These are phyloP conservation scores for Botrytis fabae DNA, from an alignment of 2,329 filamentous ascomycete genomes.

Conservation along the genomic window DNA sequence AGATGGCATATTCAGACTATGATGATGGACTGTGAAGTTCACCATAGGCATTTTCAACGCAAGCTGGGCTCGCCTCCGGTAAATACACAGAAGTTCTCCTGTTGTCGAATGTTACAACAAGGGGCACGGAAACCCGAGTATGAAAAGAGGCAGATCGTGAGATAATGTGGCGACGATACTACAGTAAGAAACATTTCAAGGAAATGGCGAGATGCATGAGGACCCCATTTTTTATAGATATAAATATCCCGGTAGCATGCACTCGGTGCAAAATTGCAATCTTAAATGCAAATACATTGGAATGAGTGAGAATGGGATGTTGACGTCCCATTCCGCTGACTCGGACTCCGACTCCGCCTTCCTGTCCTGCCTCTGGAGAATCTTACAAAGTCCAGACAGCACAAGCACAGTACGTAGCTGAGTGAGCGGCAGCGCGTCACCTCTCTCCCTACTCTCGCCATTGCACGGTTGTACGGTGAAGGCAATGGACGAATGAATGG, in stretches of 20 bases:
- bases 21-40: background rate
- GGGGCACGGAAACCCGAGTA: slow-evolving; percentile 7
- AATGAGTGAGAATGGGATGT: background rate
- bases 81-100: background rate
- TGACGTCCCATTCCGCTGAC: background rate
- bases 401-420: background rate
- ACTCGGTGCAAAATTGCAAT: background rate
- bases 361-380: background rate
- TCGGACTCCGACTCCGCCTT: background rate
- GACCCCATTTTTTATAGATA: background rate
- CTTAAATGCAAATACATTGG: background rate
- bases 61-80: background rate
- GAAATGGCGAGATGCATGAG: background rate
- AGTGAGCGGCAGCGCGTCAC: background rate
- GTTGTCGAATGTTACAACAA: background rate
- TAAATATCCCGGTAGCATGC: background rate
- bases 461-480: background rate
- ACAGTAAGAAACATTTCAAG: background rate
- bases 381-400: background rate
- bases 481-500: background rate
- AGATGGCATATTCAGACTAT: background rate
- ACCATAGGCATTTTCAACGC: too few relatives aligned
- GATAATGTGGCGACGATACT: background rate
- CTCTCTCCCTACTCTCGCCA: background rate
- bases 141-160: background rate